Evolutionary conservation across 2,329 filamentous ascomycete species (phyloP).

Genomic region (Pseudocercospora cruenta): DNA sequence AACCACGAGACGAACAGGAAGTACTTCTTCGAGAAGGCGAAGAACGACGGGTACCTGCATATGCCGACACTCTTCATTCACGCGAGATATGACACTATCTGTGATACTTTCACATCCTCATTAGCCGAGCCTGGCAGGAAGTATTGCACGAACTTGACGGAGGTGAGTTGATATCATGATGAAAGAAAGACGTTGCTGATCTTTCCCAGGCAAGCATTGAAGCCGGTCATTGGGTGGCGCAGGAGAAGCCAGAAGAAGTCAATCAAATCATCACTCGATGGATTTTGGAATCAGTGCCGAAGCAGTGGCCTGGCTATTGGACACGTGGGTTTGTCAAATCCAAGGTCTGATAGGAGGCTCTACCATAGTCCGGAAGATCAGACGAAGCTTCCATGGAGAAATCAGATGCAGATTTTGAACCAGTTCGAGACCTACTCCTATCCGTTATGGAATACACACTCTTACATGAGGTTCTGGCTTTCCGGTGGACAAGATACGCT

Average conservation of each 20-base stretch:
- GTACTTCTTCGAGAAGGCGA: conserved; percentile 45
- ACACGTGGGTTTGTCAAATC: conserved; percentile 21
- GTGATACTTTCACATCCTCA: conserved; percentile 40
- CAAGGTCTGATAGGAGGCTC: conserved; percentile 2
- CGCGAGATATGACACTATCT: conserved; percentile 45
- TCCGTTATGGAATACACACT: not conserved
- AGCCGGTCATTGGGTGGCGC: conserved; percentile 33
- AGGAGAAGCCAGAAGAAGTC: conserved; percentile 34
- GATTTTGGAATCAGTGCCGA: conserved; percentile 28
- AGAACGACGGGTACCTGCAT: conserved; percentile 40
- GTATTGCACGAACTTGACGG: conserved; percentile 45
- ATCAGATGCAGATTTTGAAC: not conserved
- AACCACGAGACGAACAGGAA: conserved; percentile 49
- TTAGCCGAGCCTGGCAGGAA: conserved; percentile 43
- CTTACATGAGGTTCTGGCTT: not conserved
- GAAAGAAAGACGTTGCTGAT: not conserved
- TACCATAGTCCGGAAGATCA: too few relatives aligned
- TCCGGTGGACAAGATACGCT: not conserved
- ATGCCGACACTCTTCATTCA: conserved; percentile 47
- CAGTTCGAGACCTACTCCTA: not conserved
- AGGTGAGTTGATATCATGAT: conserved; percentile 44
- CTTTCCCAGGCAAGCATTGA: conserved; percentile 11
- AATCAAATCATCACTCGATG: conserved; percentile 32
- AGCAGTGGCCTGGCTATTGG: conserved; percentile 31
- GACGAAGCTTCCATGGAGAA: not conserved